Evolutionary conservation across 495 filamentous ascomycete species (phyloP).

Genomic region (Friedmanniomyces endolithicus): DNA sequence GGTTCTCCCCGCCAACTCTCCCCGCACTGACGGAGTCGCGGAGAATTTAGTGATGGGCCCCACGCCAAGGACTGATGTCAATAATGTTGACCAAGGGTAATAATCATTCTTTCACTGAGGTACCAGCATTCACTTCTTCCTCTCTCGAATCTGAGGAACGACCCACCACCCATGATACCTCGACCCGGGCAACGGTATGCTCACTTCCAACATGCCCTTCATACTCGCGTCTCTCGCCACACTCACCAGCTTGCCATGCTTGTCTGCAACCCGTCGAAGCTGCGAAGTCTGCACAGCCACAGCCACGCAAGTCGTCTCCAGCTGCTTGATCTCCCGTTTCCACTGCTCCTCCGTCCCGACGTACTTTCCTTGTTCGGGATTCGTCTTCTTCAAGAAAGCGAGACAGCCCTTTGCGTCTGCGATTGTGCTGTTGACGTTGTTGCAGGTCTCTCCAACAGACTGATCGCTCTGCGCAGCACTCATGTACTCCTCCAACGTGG

Average conservation of each 20-base stretch:
- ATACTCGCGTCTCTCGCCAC: neutral
- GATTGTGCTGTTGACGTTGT: constrained; percentile 16
- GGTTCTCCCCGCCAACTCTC: neutral
- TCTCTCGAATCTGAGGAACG: constrained; percentile 47
- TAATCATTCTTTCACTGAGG: too few relatives aligned
- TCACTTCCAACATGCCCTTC: constrained; percentile 19
- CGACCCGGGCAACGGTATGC: constrained; percentile 22
- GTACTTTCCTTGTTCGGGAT: constrained; percentile 18
- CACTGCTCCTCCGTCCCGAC: constrained; percentile 23
- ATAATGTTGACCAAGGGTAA: too few relatives aligned
- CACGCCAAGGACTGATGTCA: too few relatives aligned
- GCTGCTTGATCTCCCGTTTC: constrained; percentile 20
- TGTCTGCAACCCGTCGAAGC: constrained; percentile 22
- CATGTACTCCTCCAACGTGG: constrained; percentile 49
- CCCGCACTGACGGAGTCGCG: neutral
- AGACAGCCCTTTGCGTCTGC: constrained; percentile 23
- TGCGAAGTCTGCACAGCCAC: constrained; percentile 28
- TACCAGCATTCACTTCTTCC: neutral
- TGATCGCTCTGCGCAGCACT: constrained; percentile 33
- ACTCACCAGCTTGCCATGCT: constrained; percentile 5
- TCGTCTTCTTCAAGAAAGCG: constrained; percentile 22
- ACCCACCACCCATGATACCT: constrained; percentile 65
- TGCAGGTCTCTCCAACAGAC: constrained; percentile 23
- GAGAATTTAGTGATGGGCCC: neutral
- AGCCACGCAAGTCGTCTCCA: constrained; percentile 31